Evolutionary conservation across 1,139 yeast species (phyloP).

Genomic region (Eremothecium gossypii): DNA sequence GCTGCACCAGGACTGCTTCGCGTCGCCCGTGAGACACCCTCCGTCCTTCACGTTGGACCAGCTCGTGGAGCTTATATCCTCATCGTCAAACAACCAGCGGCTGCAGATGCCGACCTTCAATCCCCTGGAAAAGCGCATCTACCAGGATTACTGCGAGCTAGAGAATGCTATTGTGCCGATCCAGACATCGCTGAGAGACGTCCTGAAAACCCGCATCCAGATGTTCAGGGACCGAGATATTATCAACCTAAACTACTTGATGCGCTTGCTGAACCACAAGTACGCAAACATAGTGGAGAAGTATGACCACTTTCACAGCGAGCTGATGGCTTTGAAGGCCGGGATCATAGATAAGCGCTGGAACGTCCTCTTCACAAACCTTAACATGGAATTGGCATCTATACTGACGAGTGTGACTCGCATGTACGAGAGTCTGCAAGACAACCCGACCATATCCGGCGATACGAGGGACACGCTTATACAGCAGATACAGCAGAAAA

Average conservation of each 20-base stretch:
- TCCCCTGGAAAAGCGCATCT: constrained; percentile 34
- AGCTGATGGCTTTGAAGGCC: constrained; percentile 35
- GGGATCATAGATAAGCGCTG: constrained; percentile 48
- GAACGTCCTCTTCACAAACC: constrained; percentile 41
- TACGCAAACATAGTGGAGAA: constrained; percentile 36
- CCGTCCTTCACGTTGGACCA: constrained; percentile 37
- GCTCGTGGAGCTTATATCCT: constrained; percentile 35
- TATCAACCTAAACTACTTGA: constrained; percentile 13
- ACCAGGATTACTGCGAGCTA: constrained; percentile 31
- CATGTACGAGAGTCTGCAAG: constrained; percentile 18
- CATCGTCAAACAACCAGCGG: constrained; percentile 25
- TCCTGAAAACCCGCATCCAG: constrained; percentile 47
- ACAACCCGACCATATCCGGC: constrained; percentile 6
- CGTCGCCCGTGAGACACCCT: constrained; percentile 37
- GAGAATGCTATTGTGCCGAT: constrained; percentile 25
- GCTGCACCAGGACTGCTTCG: constrained; percentile 35
- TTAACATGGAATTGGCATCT: constrained; percentile 34
- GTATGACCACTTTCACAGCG: constrained; percentile 36
- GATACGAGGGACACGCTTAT: constrained; percentile 14
- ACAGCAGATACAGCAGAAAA: constrained; percentile 23
- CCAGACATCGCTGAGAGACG: constrained; percentile 44
- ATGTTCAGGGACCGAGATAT: constrained; percentile 22
- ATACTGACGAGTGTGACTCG: constrained; percentile 30
- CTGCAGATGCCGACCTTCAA: constrained; percentile 32
- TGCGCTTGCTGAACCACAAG: constrained; percentile 31